phyloP scores from a whole-genome alignment of 768 basidiomycete species.

The Russula compacta region DNA sequence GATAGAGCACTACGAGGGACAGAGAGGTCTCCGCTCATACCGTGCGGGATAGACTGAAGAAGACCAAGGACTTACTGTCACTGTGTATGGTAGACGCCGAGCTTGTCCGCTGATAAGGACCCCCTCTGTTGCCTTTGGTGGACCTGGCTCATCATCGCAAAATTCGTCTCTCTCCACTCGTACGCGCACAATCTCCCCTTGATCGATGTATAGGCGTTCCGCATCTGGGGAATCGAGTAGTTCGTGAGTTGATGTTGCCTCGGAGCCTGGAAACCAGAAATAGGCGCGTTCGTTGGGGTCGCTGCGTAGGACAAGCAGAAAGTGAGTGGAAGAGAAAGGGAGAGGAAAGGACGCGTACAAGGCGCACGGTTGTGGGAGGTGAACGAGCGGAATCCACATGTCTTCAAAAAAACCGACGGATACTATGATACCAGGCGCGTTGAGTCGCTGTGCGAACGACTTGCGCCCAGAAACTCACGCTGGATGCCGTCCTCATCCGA shows the following conservation, averaged over 20 bases:
- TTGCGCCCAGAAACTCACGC: constrained; percentile 36
- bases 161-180: constrained; percentile 79
- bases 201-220: constrained; percentile 75
- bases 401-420: constrained; percentile 91
- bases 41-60: neutral
- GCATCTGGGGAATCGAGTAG: constrained; percentile 58
- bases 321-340: neutral
- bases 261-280: constrained; percentile 67
- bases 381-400: constrained; percentile 70
- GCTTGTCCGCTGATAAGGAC: constrained; percentile 45
- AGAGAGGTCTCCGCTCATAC: neutral
- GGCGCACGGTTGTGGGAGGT: constrained; percentile 73
- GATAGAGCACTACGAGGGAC: constrained; percentile 55
- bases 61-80: constrained; percentile 41
- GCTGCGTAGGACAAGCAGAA: constrained; percentile 28
- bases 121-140: constrained; percentile 65
- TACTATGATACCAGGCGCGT: constrained; percentile 44
- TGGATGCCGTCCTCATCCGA: constrained; percentile 81
- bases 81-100: constrained; percentile 53
- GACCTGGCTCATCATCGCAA: constrained; percentile 79
- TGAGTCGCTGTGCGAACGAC: neutral
- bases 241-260: constrained; percentile 44
- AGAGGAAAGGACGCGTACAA: constrained; percentile 43
- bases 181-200: constrained; percentile 64
- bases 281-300: constrained; percentile 77